Base-by-base conservation (phyloP, 2,329 filamentous ascomycete genomes). In the Hypoxylon sp. region DNA sequence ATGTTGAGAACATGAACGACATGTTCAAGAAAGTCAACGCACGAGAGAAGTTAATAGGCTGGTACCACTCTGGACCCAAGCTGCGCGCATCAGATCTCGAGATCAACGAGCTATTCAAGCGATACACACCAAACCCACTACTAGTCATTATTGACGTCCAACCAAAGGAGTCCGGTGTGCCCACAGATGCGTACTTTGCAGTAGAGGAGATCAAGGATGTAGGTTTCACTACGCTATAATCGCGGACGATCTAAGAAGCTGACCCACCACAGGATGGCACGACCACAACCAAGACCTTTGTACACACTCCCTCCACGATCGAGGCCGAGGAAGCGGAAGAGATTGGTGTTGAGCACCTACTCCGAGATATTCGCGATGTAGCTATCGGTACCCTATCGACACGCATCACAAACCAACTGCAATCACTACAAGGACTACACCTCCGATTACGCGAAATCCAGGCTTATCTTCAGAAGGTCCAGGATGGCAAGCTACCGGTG, bases 11-110 rank as follows among this genome's bases (percentile, higher is more conserved):
- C 75, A 99, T 99, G 96, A 97, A 96, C 84, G 96, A 98, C 82
- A 99, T 99, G 96, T 99, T 99, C 88, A 99, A 99, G 87, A 98
- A 98, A 85, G 94, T 99, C 87, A 99, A 99, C 85, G 96, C 96
- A 69, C 88, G 93, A 72, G 96, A 99, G 85, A 98, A 98, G 90
- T 88, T 99, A 81, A 97, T 99, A 87, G 96, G 96, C 78, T 99
- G 96, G 96, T 99, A 99, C 83, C 96, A 99, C 84, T 97, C 96
- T 19, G 96, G 96, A 46, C 96, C 96, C 42, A 99, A 98, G 87
- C 87, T 99, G 78, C 91, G 96, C 79, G 95, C 94, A 62, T 98
- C 96, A 50, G 96, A 99, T 86, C 85, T 99, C 74, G 93, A 98
- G 84, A 97, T 99, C 91, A 99, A 99, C 84, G 96, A 99, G 84